phyloP scores from a whole-genome alignment of 768 basidiomycete species.

The Termitomyces heimii region DNA sequence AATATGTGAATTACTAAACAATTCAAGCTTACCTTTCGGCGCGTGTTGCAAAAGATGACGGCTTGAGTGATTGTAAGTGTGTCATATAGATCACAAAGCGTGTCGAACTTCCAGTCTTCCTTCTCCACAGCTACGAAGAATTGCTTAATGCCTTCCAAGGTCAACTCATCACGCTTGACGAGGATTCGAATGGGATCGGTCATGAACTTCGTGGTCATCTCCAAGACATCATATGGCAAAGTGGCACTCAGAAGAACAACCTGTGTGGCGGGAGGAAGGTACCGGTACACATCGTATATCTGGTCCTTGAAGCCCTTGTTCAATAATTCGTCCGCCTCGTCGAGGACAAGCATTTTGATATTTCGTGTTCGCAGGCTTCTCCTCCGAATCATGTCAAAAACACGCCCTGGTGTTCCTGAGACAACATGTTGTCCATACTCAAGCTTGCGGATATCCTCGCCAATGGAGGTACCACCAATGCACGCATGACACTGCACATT shows the following conservation, averaged over 20 bases:
- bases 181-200: constrained; percentile 97
- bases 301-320: constrained; percentile 99
- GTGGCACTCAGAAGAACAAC: constrained; percentile 96
- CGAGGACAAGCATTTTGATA: constrained; percentile 96
- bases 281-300: constrained; percentile 98
- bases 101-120: constrained; percentile 99
- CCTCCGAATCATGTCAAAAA: constrained; percentile 98
- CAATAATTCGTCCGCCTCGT: constrained; percentile 93
- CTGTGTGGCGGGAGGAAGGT: constrained; percentile 94
- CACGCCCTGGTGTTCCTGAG: constrained; percentile 94
- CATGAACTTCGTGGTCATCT: constrained; percentile 99
- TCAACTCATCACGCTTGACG: constrained; percentile 99
- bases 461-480: constrained; percentile 95
- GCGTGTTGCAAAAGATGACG: constrained; percentile 98
- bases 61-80: constrained; percentile 99
- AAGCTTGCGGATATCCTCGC: constrained; percentile 95
- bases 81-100: constrained; percentile 94
- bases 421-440: constrained; percentile 98
- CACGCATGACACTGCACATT: constrained; percentile 98
- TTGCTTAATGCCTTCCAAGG: constrained; percentile 93
- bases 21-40: constrained; percentile 74
- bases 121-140: constrained; percentile 99
- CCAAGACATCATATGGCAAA: constrained; percentile 92
- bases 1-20: not conserved
- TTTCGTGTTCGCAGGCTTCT: constrained; percentile 89